These are phyloP conservation scores for Amanita rimosa DNA, from an alignment of 768 basidiomycete genomes.

Conservation along the genomic window DNA sequence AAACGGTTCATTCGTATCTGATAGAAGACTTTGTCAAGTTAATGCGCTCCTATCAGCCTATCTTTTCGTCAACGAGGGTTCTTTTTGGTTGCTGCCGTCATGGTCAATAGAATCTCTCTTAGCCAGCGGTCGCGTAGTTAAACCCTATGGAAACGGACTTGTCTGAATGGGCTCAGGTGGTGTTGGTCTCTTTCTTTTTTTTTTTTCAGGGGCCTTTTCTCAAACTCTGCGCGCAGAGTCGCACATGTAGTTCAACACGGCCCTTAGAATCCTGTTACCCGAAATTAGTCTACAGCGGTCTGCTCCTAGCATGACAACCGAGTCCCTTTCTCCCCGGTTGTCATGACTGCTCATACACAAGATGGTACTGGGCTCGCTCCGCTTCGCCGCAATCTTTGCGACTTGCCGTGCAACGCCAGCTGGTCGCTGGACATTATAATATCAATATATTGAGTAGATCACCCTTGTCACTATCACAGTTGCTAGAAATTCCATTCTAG, in stretches of 20 bases:
- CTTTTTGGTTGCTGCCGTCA: not conserved
- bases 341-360: not conserved
- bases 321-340: not conserved
- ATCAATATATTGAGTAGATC: no score
- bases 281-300: not conserved
- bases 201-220: not conserved
- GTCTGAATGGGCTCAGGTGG: not conserved
- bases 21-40: not conserved
- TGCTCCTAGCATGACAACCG: not conserved
- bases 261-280: not conserved
- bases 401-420: not conserved
- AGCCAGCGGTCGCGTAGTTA: not conserved
- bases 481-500: no score
- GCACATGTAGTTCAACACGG: not conserved
- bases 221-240: not conserved
- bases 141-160: not conserved
- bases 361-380: not conserved
- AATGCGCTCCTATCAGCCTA: not conserved
- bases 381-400: not conserved
- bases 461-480: no score
- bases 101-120: not conserved
- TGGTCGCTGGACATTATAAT: no score
- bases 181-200: no score
- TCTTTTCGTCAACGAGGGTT: not conserved
- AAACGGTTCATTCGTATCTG: not conserved